Percentiles rank a stretch among this genome's conserved stretches.
Evolutionary conservation across 371 early-diverging fungal species (phyloP).

Genomic region (Mortierella sp.): DNA sequence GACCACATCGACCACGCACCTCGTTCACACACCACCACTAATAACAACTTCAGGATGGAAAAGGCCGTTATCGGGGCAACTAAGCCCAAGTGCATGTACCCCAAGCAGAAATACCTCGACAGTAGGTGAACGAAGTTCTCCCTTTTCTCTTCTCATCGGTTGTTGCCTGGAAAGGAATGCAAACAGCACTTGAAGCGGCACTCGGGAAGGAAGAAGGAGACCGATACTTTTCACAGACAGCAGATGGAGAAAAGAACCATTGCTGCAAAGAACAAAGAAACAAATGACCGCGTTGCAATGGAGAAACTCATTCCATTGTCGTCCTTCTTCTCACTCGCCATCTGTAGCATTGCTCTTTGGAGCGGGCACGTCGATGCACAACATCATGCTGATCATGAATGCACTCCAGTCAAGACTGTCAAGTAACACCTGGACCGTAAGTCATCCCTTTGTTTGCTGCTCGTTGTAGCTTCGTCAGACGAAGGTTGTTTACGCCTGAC

Average conservation of each 20-base stretch:
- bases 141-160: conserved; percentile 30
- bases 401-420: conserved; percentile 33
- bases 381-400: conserved; percentile 60
- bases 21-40: background rate
- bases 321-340: conserved; percentile 62
- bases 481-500: background rate
- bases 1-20: background rate
- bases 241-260: background rate
- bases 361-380: conserved; percentile 67
- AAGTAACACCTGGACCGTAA: conserved; percentile 45
- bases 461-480: background rate
- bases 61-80: conserved; percentile 86
- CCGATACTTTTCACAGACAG: background rate
- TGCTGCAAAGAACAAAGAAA: background rate
- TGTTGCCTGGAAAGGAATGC: background rate
- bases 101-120: conserved; percentile 89
- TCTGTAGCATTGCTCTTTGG: conserved; percentile 61
- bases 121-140: conserved; percentile 70
- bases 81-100: conserved; percentile 79
- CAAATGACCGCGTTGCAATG: background rate
- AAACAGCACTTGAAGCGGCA: background rate
- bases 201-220: too few species aligned
- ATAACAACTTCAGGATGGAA: conserved; percentile 66
- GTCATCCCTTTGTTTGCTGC: background rate
- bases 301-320: background rate